Evolutionary conservation across 495 filamentous ascomycete genomes (phyloP).

Genomic region (Cenococcum geophilum): DNA sequence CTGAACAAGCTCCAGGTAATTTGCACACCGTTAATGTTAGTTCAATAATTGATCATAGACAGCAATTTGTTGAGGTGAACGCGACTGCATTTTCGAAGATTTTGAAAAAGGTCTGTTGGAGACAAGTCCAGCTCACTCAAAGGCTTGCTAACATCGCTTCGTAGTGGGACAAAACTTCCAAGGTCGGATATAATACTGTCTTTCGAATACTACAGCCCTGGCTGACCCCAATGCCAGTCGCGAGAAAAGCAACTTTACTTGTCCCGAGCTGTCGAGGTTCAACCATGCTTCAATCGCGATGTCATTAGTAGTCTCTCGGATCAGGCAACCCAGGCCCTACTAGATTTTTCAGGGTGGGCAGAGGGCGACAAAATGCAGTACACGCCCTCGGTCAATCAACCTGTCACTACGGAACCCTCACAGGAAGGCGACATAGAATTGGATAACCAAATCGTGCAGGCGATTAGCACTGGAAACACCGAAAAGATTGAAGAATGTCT

Average conservation of each 20-base stretch:
- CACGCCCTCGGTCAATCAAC: constrained; percentile 36
- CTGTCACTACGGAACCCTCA: constrained; percentile 3
- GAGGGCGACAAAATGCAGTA: constrained; percentile 86
- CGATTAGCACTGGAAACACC: constrained; percentile 68
- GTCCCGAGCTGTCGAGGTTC: constrained; percentile 90
- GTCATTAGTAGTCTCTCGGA: constrained; percentile 95
- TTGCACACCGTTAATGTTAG: background rate
- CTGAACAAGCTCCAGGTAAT: constrained; percentile 82
- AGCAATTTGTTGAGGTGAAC: constrained; percentile 96
- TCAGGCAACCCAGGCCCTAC: constrained; percentile 83
- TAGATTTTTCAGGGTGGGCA: constrained; percentile 92
- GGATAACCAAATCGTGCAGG: constrained; percentile 81
- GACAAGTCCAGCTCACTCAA: background rate
- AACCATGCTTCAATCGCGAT: constrained; percentile 94
- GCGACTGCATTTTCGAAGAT: constrained; percentile 97
- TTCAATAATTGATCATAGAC: constrained; percentile 5
- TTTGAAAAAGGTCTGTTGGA: constrained; percentile 69
- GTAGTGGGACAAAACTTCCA: constrained; percentile 97
- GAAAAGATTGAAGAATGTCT: constrained; percentile 59
- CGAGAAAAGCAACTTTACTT: constrained; percentile 96
- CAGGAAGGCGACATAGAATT: constrained; percentile 68
- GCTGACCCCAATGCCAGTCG: constrained; percentile 51
- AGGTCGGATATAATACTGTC: constrained; percentile 46
- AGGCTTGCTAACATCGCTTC: constrained; percentile 28
- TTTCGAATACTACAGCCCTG: constrained; percentile 11